These are phyloP conservation scores for Pycnococcus provasolii DNA, from an alignment of 139 green algal genomes.

Conservation along the genomic window DNA sequence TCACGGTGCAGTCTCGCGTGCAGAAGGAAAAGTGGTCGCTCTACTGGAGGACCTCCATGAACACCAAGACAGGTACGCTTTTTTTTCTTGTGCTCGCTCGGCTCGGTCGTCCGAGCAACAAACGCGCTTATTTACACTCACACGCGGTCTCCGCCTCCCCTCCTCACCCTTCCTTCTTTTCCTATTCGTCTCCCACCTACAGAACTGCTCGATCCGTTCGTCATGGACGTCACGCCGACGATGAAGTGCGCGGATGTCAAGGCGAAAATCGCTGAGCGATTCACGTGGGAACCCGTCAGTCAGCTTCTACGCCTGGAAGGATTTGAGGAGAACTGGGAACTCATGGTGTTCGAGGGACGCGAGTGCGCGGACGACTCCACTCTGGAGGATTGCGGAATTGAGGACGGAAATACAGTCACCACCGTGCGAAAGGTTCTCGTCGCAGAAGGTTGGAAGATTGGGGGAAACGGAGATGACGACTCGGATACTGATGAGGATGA, in stretches of 20 bases:
- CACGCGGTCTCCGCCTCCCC: too few species aligned
- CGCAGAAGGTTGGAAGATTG: conserved; percentile 36
- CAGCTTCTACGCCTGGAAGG: conserved; percentile 45
- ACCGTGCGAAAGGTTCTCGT: conserved; percentile 40
- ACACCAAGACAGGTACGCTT: conserved; percentile 33
- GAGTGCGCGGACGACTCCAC: conserved; percentile 26
- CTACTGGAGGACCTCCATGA: conserved; percentile 74
- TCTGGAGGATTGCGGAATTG: conserved; percentile 22
- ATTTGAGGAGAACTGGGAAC: conserved; percentile 49
- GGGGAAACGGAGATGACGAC: conserved; percentile 16
- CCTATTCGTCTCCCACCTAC: too few species aligned
- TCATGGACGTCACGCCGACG: conserved; percentile 16
- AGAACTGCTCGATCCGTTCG: conserved; percentile 17
- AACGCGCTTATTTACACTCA: too few species aligned
- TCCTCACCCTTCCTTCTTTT: too few species aligned
- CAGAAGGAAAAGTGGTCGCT: conserved; percentile 66
- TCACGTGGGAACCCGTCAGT: conserved; percentile 32
- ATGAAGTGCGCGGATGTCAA: conserved; percentile 24
- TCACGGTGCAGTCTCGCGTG: conserved; percentile 53
- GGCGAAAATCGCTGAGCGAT: conserved; percentile 9
- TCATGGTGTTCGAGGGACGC: conserved; percentile 34
- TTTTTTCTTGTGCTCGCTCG: too few species aligned
- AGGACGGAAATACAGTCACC: conserved; percentile 22
- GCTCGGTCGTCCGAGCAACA: too few species aligned
- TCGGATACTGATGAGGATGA: conserved; percentile 30